Percentiles rank a stretch among this genome's conserved stretches.
phyloP scores from a whole-genome alignment of 2,329 filamentous ascomycete genomes.

The Trichoderma pleuroti region DNA sequence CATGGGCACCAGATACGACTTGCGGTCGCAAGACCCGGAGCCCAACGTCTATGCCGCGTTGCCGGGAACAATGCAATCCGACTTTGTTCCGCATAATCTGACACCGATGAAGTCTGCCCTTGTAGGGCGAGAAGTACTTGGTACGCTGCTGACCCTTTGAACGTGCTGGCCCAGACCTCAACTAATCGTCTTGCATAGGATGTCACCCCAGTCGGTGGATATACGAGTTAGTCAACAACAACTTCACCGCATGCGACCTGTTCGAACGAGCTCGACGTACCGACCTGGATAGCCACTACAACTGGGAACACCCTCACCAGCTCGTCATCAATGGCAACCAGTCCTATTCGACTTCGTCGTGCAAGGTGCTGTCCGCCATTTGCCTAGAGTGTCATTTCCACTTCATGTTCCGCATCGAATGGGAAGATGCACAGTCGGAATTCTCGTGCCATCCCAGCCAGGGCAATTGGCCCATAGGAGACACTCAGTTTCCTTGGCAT shows the following conservation, averaged over 20 bases:
- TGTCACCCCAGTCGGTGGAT: constrained; percentile 42
- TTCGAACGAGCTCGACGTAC: constrained; percentile 34
- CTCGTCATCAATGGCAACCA: constrained; percentile 41
- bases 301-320: constrained; percentile 36
- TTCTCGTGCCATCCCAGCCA: constrained; percentile 33
- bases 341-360: constrained; percentile 29
- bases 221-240: constrained; percentile 39
- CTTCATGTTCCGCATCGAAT: constrained; percentile 39
- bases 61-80: constrained; percentile 32
- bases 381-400: constrained; percentile 42
- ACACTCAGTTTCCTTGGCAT: constrained; percentile 38
- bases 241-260: constrained; percentile 36
- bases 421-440: constrained; percentile 29
- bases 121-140: constrained; percentile 27
- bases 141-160: constrained; percentile 24
- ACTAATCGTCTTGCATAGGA: constrained; percentile 27
- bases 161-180: not conserved
- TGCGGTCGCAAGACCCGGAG: constrained; percentile 30
- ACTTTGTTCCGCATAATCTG: constrained; percentile 31
- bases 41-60: constrained; percentile 31
- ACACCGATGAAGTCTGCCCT: constrained; percentile 34
- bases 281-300: constrained; percentile 30
- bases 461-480: constrained; percentile 34
- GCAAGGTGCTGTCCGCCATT: constrained; percentile 34
- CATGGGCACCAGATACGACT: constrained; percentile 31